Conservation (phyloP, 2,329 filamentous ascomycete genomes). For the Talaromyces pinophilus region DNA sequence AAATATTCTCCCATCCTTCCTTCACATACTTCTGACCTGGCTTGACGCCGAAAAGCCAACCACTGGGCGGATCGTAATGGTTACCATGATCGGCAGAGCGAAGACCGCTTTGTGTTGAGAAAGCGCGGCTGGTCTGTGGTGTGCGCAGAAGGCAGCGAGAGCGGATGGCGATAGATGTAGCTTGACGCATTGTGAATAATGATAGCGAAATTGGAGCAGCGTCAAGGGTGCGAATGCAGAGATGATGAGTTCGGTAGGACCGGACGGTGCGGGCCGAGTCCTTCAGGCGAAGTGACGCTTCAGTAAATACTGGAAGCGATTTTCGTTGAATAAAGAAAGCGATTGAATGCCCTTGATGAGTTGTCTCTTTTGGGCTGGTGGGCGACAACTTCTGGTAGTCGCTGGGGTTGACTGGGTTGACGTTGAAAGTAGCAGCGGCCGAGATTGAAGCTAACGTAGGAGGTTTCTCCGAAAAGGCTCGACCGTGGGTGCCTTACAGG, state of each 20-base stretch:
- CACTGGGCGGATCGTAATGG: constrained; percentile 84
- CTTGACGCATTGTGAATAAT: constrained; percentile 38
- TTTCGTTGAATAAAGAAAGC: background rate
- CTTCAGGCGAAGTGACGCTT: background rate
- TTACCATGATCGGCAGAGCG: constrained; percentile 61
- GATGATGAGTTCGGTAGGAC: background rate
- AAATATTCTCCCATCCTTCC: constrained; percentile 92
- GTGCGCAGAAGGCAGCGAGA: constrained; percentile 42
- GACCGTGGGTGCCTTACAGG: background rate
- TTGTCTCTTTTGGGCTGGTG: constrained; percentile 4
- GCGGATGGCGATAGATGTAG: constrained; percentile 42
- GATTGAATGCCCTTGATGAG: constrained; percentile 13
- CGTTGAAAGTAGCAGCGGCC: constrained; percentile 21
- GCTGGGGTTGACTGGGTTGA: constrained; percentile 20
- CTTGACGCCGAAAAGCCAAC: constrained; percentile 92
- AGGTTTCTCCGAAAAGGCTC: constrained; percentile 19
- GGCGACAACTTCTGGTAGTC: constrained; percentile 9
- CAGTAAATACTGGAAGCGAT: background rate
- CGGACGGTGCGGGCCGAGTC: constrained; percentile 19
- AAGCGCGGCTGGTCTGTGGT: constrained; percentile 40
- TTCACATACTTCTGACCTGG: constrained; percentile 93
- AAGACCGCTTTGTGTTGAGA: constrained; percentile 44
- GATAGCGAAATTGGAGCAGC: background rate
- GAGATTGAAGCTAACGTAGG: constrained; percentile 20
- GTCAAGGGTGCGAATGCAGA: constrained; percentile 1